A percentile compares a stretch with the other conserved stretches of the same genome.
Conservation (phyloP, 106 monocot genomes). For the Dendrobium catenatum region DNA sequence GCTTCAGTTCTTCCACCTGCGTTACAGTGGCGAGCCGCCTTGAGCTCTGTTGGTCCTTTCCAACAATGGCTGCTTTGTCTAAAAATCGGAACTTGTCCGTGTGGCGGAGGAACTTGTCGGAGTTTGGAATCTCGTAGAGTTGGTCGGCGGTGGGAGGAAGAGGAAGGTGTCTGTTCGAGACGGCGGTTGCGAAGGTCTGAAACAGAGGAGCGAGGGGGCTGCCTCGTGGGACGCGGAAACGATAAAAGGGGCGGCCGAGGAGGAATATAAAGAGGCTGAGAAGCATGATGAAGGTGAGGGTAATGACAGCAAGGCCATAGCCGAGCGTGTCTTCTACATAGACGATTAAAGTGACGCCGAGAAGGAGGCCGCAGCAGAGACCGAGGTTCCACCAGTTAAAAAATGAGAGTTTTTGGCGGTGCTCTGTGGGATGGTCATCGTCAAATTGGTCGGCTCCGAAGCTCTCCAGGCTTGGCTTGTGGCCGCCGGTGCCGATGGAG, state of each 20-base stretch:
- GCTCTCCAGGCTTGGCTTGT: constrained; percentile 79
- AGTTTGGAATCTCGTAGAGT: constrained; percentile 34
- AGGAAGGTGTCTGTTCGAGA: constrained; percentile 37
- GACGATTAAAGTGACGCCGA: constrained; percentile 52
- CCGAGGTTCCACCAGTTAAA: constrained; percentile 93
- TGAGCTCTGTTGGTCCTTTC: constrained; percentile 13
- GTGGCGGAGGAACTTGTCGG: constrained; percentile 33
- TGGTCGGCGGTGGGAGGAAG: constrained; percentile 29
- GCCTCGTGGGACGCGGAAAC: constrained; percentile 38
- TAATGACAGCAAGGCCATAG: constrained; percentile 39
- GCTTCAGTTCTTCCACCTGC: constrained; percentile 71
- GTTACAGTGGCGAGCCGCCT: constrained; percentile 42
- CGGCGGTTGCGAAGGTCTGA: constrained; percentile 42
- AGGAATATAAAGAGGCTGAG: constrained; percentile 32
- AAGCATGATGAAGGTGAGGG: constrained; percentile 34
- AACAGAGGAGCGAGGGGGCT: constrained; percentile 58
- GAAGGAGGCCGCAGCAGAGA: constrained; percentile 43
- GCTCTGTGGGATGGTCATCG: constrained; percentile 39
- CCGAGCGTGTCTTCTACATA: constrained; percentile 60
- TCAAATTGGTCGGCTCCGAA: constrained; percentile 91
- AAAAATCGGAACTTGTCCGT: constrained; percentile 58
- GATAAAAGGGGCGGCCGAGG: constrained; percentile 39
- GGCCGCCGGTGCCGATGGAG: constrained; percentile 66
- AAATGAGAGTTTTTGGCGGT: constrained; percentile 77
- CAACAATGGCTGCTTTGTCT: constrained; percentile 64